phyloP scores from a whole-genome alignment of 2,329 filamentous ascomycete genomes.

The Emydomyces testavorans region DNA sequence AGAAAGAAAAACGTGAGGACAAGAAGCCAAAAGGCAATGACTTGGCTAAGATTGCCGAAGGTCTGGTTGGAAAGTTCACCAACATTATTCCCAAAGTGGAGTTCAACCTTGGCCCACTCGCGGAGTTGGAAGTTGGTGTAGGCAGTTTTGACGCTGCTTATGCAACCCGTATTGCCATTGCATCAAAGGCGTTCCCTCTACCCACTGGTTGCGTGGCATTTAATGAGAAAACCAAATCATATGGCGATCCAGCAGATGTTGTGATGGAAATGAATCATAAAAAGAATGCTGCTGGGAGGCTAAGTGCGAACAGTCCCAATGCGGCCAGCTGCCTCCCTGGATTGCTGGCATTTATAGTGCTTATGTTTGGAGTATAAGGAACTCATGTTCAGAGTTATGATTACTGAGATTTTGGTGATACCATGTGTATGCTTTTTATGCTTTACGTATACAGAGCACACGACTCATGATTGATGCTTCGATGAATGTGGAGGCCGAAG shows the following conservation, averaged over 20 bases:
- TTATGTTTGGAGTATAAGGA: neutral
- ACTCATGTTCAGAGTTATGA: no score
- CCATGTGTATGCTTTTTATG: no score
- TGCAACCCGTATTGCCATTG: constrained; percentile 7
- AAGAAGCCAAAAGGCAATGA: neutral
- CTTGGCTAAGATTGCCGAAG: neutral
- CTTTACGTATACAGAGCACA: no score
- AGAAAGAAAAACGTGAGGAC: constrained; percentile 1
- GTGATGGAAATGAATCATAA: neutral
- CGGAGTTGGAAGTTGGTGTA: constrained; percentile 16
- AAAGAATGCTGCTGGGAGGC: neutral
- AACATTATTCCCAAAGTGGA: constrained; percentile 18
- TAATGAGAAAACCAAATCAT: constrained; percentile 14
- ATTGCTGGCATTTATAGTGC: neutral
- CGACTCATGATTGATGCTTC: no score
- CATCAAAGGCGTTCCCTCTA: constrained; percentile 15
- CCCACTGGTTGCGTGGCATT: constrained; percentile 18
- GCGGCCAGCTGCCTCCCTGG: neutral
- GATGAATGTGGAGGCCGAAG: no score
- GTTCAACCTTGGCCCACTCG: constrained; percentile 16
- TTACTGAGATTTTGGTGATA: no score
- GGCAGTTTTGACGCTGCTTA: neutral
- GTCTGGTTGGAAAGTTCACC: constrained; percentile 15
- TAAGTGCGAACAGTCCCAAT: neutral
- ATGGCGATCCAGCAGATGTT: constrained; percentile 7